phyloP scores from a whole-genome alignment of 805 yeast genomes.

The Wickerhamiella allomyrinae region DNA sequence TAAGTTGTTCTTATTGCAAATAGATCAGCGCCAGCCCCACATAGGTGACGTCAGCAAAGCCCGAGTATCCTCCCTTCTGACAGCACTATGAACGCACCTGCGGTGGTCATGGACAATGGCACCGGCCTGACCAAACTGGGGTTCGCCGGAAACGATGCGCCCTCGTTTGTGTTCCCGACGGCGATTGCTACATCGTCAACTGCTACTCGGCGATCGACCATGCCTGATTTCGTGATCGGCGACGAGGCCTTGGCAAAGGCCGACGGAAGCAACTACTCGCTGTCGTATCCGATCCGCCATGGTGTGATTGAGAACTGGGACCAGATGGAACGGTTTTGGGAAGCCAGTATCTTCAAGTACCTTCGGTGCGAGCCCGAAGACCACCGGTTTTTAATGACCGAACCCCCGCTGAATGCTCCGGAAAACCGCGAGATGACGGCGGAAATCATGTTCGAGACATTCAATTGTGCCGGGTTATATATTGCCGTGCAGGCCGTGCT shows the following conservation, averaged over 20 bases:
- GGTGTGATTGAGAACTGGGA: slow-evolving; percentile 99
- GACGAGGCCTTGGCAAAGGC: slow-evolving; percentile 89
- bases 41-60: no score
- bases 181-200: slow-evolving; percentile 63
- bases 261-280: slow-evolving; percentile 76
- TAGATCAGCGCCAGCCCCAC: no score
- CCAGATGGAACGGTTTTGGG: slow-evolving; percentile 99
- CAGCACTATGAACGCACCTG: slow-evolving; percentile 19
- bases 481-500: slow-evolving; percentile 98
- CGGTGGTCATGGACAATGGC: slow-evolving; percentile 47
- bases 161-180: slow-evolving; percentile 93
- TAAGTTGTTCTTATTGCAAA: no score
- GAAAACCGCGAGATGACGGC: slow-evolving; percentile 98
- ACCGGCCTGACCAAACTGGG: slow-evolving; percentile 96
- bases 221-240: slow-evolving; percentile 80
- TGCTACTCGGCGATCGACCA: slow-evolving; percentile 23
- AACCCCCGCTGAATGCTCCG: slow-evolving; percentile 99
- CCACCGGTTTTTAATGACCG: slow-evolving; percentile 87
- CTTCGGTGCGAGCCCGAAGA: slow-evolving; percentile 98
- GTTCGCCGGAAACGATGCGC: slow-evolving; percentile 96
- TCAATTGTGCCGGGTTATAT: slow-evolving; percentile 96
- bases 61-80: no score
- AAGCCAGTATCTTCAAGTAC: slow-evolving; percentile 88
- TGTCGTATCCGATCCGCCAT: slow-evolving; percentile 87
- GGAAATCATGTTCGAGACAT: slow-evolving; percentile 96